Base-by-base conservation (phyloP, 306 rosid species). In the Dicorynia guianensis region DNA sequence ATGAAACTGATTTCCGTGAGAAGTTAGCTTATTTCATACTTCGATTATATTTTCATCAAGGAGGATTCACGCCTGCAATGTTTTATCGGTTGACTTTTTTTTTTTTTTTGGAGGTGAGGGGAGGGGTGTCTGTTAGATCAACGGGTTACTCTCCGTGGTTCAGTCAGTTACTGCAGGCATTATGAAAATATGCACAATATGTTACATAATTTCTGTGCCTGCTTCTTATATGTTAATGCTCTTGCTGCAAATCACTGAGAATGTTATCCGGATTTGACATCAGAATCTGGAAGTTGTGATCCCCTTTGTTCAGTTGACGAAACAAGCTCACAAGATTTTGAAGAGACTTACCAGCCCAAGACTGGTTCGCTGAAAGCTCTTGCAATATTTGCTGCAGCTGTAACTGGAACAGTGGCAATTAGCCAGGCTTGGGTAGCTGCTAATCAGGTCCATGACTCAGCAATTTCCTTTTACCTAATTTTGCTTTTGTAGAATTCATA, bases 391-490 rank as follows among this genome's bases (percentile, higher is more conserved):
- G 92, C 86, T 6, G 90, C 84, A 25, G 88, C 96, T 67, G 85
- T 76, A 68, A 79, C 86, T 63, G 99, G 99, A 68, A 72, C 92
- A 7, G 76, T 89, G 67, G 97, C 97, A 80, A 95, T 95, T 82
- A 92, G 87, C 81, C 97, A 90, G 2, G 92, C 97, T 53, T 95
- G 97, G 99, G 97, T 92, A 71, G 97, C 97, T 4, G 86, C 95
- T 33, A 92, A 95, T 89, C 99, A 95, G 97, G 97, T 95, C 52
- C 40, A n/a, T 74, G 20, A 25, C 30, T 2, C 30, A 25, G 30
- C 30, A 61, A 60, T 74, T 46, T 67, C 64, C 59, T 84, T 65
- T 50, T 62, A 69, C 43, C 15, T 72, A 36, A 64, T 38, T 59
- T 38, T 64, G 33, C 46, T 72, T 60, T 42, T 55, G 47, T 44